Conservation (phyloP, 2,329 filamentous ascomycete species). For the Corniculantispora saksenae region DNA sequence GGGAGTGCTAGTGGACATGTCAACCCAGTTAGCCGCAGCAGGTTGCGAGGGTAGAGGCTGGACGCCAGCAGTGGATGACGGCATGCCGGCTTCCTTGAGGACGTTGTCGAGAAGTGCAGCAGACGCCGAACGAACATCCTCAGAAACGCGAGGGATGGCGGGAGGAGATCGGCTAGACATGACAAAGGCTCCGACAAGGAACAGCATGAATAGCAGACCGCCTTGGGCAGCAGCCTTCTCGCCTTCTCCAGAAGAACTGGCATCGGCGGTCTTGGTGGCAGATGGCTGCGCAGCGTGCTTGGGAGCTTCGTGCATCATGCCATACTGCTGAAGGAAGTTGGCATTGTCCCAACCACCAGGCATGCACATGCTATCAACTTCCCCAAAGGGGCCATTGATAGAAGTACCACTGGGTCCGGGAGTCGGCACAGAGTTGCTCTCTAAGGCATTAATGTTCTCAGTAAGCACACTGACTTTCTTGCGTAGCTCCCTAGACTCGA, state of each 20-base stretch:
- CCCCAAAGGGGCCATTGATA: constrained; percentile 71
- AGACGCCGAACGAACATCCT: constrained; percentile 77
- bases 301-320: constrained; percentile 58
- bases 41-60: constrained; percentile 52
- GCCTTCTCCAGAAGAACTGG: constrained; percentile 36
- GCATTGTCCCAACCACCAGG: constrained; percentile 79
- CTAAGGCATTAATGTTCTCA: constrained; percentile 70
- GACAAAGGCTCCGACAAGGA: constrained; percentile 94
- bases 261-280: constrained; percentile 51
- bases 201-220: constrained; percentile 87
- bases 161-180: constrained; percentile 78
- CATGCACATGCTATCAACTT: constrained; percentile 84
- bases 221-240: constrained; percentile 74
- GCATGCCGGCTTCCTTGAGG: constrained; percentile 75
- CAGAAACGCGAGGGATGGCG: constrained; percentile 74
- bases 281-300: constrained; percentile 61
- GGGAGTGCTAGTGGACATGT: constrained; percentile 41
- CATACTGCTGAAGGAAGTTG: constrained; percentile 69
- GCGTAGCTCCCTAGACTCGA: constrained; percentile 86
- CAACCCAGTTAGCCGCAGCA: constrained; percentile 50
- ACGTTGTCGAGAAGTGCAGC: constrained; percentile 78
- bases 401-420: constrained; percentile 54
- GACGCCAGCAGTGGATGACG: constrained; percentile 43
- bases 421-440: constrained; percentile 52
- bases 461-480: constrained; percentile 87